Percentiles rank a stretch among this genome's conserved stretches.
Conservation (phyloP, 2,329 filamentous ascomycete species). For the Teratosphaeria zuluensis region DNA sequence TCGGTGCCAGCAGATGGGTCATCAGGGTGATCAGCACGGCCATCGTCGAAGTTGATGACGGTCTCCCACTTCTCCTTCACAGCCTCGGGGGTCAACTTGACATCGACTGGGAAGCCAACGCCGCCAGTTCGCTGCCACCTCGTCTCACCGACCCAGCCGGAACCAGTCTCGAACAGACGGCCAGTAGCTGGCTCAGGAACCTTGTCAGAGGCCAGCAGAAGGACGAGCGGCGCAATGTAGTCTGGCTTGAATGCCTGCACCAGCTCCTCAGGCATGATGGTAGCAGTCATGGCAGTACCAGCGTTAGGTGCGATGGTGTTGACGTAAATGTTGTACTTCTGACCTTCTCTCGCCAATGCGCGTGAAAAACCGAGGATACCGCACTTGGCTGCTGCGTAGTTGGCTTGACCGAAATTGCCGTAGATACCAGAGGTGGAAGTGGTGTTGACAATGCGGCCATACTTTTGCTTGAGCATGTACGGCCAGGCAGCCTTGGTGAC, state of each 20-base stretch:
- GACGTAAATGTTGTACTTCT: constrained; percentile 95
- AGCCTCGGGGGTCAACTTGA: constrained; percentile 72
- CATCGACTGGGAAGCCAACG: constrained; percentile 82
- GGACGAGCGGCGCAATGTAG: constrained; percentile 88
- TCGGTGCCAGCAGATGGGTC: constrained; percentile 66
- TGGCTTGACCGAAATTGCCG: constrained; percentile 97
- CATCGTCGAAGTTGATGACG: constrained; percentile 80
- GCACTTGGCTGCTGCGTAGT: constrained; percentile 65
- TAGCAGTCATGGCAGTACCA: constrained; percentile 87
- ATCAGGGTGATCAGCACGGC: constrained; percentile 75
- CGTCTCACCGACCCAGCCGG: constrained; percentile 83
- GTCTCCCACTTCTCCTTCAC: constrained; percentile 65
- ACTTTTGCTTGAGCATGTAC: constrained; percentile 96
- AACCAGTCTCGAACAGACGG: constrained; percentile 86
- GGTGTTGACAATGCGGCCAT: constrained; percentile 92
- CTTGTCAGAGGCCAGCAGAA: constrained; percentile 78
- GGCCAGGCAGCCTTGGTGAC: constrained; percentile 96
- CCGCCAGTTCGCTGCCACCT: constrained; percentile 91
- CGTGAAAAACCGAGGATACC: constrained; percentile 94
- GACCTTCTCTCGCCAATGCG: constrained; percentile 82
- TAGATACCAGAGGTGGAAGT: constrained; percentile 96
- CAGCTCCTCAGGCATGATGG: constrained; percentile 91
- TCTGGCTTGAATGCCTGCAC: constrained; percentile 99
- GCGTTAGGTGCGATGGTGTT: constrained; percentile 98
- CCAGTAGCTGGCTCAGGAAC: constrained; percentile 76